Conservation (phyloP, 2,329 filamentous ascomycete species). For the Botrytis tulipae region DNA sequence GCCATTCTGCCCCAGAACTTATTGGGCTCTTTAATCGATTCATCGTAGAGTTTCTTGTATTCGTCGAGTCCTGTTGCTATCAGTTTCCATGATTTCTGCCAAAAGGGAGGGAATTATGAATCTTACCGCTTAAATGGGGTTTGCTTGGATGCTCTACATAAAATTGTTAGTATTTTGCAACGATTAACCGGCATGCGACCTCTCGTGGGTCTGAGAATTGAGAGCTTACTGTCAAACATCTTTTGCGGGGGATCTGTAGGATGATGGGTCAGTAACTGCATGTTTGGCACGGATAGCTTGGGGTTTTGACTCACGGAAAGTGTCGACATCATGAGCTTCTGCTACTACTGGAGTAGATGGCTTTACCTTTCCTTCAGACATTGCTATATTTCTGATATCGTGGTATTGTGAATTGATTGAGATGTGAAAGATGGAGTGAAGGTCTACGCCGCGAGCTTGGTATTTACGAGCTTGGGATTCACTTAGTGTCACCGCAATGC, state of each 20-base stretch:
- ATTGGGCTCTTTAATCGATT: slow-evolving; percentile 87
- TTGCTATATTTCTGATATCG: slow-evolving; percentile 32
- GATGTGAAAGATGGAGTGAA: neutral
- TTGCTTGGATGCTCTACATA: slow-evolving; percentile 64
- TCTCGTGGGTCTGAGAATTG: slow-evolving; percentile 8
- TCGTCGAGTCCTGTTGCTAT: slow-evolving; percentile 55
- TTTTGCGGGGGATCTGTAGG: slow-evolving; percentile 59
- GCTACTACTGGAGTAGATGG: slow-evolving; percentile 58
- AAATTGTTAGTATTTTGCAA: slow-evolving; percentile 36
- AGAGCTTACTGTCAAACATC: slow-evolving; percentile 64
- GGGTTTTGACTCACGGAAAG: slow-evolving; percentile 55
- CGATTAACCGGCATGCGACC: neutral
- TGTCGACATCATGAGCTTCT: slow-evolving; percentile 76
- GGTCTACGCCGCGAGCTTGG: neutral
- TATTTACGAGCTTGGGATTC: neutral
- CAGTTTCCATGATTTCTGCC: neutral
- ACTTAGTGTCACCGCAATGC: neutral
- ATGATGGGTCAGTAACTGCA: slow-evolving; percentile 25
- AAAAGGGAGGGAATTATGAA: neutral
- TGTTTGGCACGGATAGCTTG: slow-evolving; percentile 9
- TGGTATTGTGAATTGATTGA: neutral
- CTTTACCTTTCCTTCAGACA: slow-evolving; percentile 45
- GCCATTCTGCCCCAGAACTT: slow-evolving; percentile 88
- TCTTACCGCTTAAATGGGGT: slow-evolving; percentile 64
- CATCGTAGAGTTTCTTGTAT: slow-evolving; percentile 66